Percentiles rank a stretch among this genome's conserved stretches.
phyloP scores from a whole-genome alignment of 1,284 basidiomycete genomes.

The Ceratobasidium papillatum region DNA sequence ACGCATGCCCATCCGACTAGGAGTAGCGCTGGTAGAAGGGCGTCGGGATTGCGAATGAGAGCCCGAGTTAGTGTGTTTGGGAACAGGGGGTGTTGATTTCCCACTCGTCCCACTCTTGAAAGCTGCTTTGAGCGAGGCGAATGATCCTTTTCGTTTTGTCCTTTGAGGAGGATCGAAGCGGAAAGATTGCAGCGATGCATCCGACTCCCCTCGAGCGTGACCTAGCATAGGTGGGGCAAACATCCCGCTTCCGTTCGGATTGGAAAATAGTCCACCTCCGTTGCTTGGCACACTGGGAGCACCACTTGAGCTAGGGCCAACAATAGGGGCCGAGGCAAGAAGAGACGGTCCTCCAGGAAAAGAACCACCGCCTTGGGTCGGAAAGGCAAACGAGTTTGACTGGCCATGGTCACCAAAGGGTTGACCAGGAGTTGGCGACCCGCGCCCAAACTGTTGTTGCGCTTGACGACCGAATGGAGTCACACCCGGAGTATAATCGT shows the following conservation, averaged over 20 bases:
- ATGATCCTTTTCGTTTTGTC: slow-evolving; percentile 79
- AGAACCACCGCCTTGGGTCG: slow-evolving; percentile 25
- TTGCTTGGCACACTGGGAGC: slow-evolving; percentile 46
- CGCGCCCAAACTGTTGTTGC: slow-evolving; percentile 39
- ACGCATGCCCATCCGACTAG: slow-evolving; percentile 1
- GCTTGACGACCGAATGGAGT: slow-evolving; percentile 53
- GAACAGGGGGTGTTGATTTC: slow-evolving; percentile 61
- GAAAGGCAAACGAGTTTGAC: slow-evolving; percentile 21
- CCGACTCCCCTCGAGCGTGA: slow-evolving; percentile 78
- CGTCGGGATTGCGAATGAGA: slow-evolving; percentile 63
- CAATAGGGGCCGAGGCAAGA: slow-evolving; percentile 21
- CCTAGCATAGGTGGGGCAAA: slow-evolving; percentile 65
- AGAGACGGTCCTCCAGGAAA: slow-evolving; percentile 21
- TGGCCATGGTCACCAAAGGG: slow-evolving; percentile 38
- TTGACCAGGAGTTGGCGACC: slow-evolving; percentile 38
- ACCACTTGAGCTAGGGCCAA: background rate
- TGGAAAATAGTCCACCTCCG: slow-evolving; percentile 66
- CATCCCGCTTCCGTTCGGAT: slow-evolving; percentile 62
- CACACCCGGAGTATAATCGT: slow-evolving; percentile 49
- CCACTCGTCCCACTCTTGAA: slow-evolving; percentile 76
- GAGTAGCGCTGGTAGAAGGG: slow-evolving; percentile 68
- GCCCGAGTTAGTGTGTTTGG: slow-evolving; percentile 54
- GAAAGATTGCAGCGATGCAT: slow-evolving; percentile 71
- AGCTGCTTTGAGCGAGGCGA: slow-evolving; percentile 87
- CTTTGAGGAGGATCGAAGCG: slow-evolving; percentile 53